Evolutionary conservation across 192 early-diverging fungal species (phyloP).

Genomic region (Entophlyctis helioformis): DNA sequence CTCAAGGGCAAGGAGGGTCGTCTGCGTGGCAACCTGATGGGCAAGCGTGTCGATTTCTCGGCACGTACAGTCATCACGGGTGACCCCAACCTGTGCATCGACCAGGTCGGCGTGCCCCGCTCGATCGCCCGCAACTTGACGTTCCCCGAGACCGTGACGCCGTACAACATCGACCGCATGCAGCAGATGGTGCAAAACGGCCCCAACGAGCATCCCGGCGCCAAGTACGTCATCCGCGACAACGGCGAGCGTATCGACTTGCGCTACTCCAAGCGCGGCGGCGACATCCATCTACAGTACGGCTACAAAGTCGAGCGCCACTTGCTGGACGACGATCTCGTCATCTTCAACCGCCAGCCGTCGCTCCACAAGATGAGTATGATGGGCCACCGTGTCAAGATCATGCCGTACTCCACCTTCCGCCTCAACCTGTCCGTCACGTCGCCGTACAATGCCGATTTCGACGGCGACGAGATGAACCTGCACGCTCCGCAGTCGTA

Average conservation of each 20-base stretch:
- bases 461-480: conserved; percentile 99
- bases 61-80: conserved; percentile 99
- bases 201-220: conserved; percentile 86
- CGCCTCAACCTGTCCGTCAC: conserved; percentile 94
- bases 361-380: conserved; percentile 99
- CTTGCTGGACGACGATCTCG: conserved; percentile 85
- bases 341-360: conserved; percentile 99
- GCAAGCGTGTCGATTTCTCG: conserved; percentile 98
- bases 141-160: conserved; percentile 93
- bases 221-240: conserved; percentile 92
- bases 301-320: conserved; percentile 95
- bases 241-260: conserved; percentile 89
- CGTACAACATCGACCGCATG: conserved; percentile 86
- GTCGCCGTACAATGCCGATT: conserved; percentile 97
- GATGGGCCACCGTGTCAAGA: conserved; percentile 96
- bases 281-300: conserved; percentile 76
- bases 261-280: conserved; percentile 69
- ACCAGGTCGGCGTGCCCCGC: conserved; percentile 96
- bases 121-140: conserved; percentile 95
- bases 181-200: conserved; percentile 84
- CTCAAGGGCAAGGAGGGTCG: conserved; percentile 99
- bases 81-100: conserved; percentile 93
- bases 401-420: conserved; percentile 99
- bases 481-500: conserved; percentile 96
- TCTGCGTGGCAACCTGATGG: conserved; percentile 98